These are phyloP conservation scores for Hypoxylon trugodes DNA, from an alignment of 495 filamentous ascomycete species.

Conservation along the genomic window DNA sequence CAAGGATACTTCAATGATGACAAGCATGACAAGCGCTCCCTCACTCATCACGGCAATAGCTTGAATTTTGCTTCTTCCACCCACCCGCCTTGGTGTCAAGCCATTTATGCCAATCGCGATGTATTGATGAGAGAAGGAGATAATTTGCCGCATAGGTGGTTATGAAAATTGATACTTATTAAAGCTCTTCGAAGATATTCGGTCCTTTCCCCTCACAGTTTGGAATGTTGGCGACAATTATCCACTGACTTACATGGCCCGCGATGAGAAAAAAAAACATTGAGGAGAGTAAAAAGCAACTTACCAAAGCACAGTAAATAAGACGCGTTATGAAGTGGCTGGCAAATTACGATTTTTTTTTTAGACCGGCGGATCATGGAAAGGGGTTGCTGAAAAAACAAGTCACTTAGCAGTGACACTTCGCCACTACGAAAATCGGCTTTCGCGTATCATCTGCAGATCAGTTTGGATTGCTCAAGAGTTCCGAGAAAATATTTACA, in stretches of 20 bases:
- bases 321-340: constrained; percentile 5
- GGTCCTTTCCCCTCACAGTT: constrained; percentile 21
- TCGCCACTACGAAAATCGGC: background rate
- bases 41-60: constrained; percentile 27
- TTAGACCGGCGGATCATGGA: constrained; percentile 14
- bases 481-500: background rate
- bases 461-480: background rate
- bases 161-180: constrained; percentile 1
- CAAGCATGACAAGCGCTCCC: constrained; percentile 3
- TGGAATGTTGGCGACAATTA: constrained; percentile 29
- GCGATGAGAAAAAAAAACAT: constrained; percentile 6
- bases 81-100: constrained; percentile 8
- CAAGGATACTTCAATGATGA: constrained; percentile 17
- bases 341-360: constrained; percentile 9
- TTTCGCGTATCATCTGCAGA: constrained; percentile 14
- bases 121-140: too few relatives aligned
- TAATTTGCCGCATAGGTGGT: too few relatives aligned
- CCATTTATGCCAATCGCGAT: background rate
- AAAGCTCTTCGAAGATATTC: constrained; percentile 7
- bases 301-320: constrained; percentile 12
- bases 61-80: constrained; percentile 15
- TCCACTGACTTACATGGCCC: too few relatives aligned
- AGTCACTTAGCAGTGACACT: constrained; percentile 23
- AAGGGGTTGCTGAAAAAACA: too few relatives aligned
- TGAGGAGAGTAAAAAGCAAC: constrained; percentile 16